These are phyloP conservation scores for Saccharomyces cerevisiae DNA, from an alignment of 805 yeast genomes.

Conservation along the genomic window DNA sequence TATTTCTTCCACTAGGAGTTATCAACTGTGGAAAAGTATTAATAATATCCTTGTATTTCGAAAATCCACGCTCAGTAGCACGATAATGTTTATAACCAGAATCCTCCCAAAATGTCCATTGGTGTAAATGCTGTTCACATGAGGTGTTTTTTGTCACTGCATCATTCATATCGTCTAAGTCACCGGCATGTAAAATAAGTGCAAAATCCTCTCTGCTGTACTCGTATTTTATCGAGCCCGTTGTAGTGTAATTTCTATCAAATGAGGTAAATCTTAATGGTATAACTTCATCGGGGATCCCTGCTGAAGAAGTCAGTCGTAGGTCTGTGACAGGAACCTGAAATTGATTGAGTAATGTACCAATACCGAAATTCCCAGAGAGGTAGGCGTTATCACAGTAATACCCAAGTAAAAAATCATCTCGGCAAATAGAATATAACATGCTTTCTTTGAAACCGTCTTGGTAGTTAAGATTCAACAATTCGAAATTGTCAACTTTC, in stretches of 20 bases:
- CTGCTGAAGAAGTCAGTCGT: conserved; percentile 7
- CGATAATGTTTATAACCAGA: background rate
- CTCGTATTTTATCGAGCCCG: background rate
- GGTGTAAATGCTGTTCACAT: background rate
- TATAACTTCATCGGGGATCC: conserved; percentile 1
- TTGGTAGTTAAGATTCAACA: conserved; percentile 18
- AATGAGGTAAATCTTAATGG: conserved; percentile 17
- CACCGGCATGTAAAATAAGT: background rate
- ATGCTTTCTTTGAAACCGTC: conserved; percentile 10
- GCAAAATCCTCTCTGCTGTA: background rate
- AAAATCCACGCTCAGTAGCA: background rate
- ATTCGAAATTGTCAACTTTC: conserved; percentile 16
- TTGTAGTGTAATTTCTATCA: conserved; percentile 5
- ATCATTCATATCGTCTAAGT: background rate
- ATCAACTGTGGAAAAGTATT: background rate
- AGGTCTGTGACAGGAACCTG: conserved; percentile 20
- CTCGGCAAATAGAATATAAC: conserved; percentile 13
- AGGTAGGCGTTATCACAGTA: conserved; percentile 8
- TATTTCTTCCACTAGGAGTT: background rate
- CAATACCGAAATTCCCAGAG: conserved; percentile 22
- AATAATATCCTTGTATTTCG: background rate
- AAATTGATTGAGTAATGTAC: conserved; percentile 21
- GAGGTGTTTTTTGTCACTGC: background rate
- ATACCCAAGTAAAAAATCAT: conserved; percentile 13
- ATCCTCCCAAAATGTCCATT: background rate